Evolutionary conservation across 1,284 basidiomycete species (phyloP), one percentile per base, ranked within the genome.

Genomic region (Ustilago sp.): DNA sequence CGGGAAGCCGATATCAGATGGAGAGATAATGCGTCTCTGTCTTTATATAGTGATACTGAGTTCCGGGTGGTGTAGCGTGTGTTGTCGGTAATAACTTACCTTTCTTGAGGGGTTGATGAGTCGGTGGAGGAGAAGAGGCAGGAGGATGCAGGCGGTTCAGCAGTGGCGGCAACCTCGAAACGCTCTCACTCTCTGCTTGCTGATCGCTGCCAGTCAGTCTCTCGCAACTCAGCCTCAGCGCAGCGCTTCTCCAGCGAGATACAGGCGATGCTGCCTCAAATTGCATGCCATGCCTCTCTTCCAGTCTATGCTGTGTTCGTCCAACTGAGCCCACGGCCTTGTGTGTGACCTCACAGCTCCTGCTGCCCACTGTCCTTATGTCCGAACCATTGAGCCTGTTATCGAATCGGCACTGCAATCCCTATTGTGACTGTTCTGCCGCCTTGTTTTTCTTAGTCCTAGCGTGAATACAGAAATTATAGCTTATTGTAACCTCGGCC

Each of bases 81-180:
- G 13, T 31, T 39, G 59, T 39, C 63, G 60, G 63, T 59, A 59
- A 70, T 65, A 71, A 76, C 74, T 76, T 76, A 76, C 74, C 74
- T 72, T 71, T 76, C 74, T 71, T 76, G 74, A 72, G 58, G 74
- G 73, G 73, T 53, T 68, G 74, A 71, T 76, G 68, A 70, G 61
- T 76, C 58, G 65, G 68, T 71, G 74, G 73, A 71, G 68, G 74
- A 64, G 52, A 53, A 59, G 73, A 68, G 50, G 36, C 23, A 7
- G 54, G 41, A 39, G 35, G 34, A 34, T 52, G 32, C 56, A 31
- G 53, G 63, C 63, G 60, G 56, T 59, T 53, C 73, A 51, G 48
- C 41, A 47, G 67, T 61, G 67, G 59, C 68, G 52, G 62, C 68
- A 38, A 59, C 56, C 41, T 51, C 63, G n/a, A 52, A 57, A 19